These are phyloP conservation scores for Alternaria arborescens DNA, from an alignment of 2,329 filamentous ascomycete genomes.

Conservation along the genomic window DNA sequence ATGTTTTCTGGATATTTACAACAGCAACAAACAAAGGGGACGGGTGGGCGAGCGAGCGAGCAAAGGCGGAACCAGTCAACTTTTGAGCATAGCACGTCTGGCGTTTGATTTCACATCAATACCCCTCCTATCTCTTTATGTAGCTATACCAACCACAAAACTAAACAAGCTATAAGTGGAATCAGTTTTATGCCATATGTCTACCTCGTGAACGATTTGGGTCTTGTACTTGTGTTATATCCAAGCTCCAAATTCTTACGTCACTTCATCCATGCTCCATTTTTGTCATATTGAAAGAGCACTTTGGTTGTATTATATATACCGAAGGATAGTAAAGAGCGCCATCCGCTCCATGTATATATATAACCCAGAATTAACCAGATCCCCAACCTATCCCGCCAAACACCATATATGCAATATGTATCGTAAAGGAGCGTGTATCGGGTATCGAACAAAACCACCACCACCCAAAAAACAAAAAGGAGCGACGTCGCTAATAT, in stretches of 20 bases:
- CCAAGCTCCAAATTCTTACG: fast-evolving
- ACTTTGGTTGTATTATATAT: background rate
- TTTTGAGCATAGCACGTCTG: background rate
- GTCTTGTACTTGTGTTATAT: no score
- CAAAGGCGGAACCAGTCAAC: background rate
- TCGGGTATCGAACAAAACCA: background rate
- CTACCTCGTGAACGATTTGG: background rate
- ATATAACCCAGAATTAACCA: background rate
- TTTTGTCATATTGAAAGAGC: background rate
- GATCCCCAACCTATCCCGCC: background rate
- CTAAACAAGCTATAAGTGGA: no score
- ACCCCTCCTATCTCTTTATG: background rate
- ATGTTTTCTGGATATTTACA: background rate
- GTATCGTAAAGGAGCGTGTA: slow-evolving; percentile 1
- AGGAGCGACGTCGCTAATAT: background rate
- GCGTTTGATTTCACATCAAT: slow-evolving; percentile 9
- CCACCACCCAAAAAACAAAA: background rate
- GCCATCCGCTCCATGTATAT: background rate
- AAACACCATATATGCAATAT: background rate
- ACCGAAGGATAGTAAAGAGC: slow-evolving; percentile 11
- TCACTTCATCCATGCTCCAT: fast-evolving
- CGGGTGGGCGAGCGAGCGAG: background rate
- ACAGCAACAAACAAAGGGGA: background rate
- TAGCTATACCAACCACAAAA: background rate
- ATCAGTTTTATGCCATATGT: fast-evolving